A percentile compares a stretch with the other conserved stretches of the same genome.
These are phyloP conservation scores for Allium sativum DNA, from an alignment of 106 monocot genomes.

Conservation along the genomic window DNA sequence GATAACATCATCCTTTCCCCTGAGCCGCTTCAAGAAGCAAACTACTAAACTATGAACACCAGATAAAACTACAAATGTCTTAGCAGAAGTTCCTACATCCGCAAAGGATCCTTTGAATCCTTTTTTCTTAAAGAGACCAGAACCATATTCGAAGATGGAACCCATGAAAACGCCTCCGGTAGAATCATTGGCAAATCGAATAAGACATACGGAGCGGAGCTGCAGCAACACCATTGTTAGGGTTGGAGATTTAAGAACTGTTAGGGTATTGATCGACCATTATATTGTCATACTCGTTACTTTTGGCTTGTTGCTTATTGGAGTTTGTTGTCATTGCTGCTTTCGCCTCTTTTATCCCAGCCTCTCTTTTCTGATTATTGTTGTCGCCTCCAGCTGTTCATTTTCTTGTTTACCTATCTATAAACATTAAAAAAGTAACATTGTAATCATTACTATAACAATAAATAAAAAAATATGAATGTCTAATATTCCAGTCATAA, in stretches of 20 bases:
- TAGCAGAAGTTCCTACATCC: constrained; percentile 81
- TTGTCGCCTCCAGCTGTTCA: not conserved
- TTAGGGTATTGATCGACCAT: constrained; percentile 1
- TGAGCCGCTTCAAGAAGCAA: constrained; percentile 67
- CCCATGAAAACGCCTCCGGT: constrained; percentile 53
- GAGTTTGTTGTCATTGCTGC: constrained; percentile 8
- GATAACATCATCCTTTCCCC: constrained; percentile 93
- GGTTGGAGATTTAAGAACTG: constrained; percentile 2
- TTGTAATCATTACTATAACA: no score
- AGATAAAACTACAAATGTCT: constrained; percentile 96
- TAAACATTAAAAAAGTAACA: no score
- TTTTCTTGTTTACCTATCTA: no score
- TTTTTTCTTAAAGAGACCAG: constrained; percentile 61
- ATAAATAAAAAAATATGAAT: no score
- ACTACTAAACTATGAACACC: constrained; percentile 84
- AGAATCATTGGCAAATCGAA: constrained; percentile 50
- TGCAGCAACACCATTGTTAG: constrained; percentile 1
- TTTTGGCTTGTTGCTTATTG: not conserved
- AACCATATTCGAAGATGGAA: constrained; percentile 54
- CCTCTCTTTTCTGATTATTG: not conserved
- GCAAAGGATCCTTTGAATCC: constrained; percentile 82
- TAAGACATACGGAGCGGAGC: constrained; percentile 40
- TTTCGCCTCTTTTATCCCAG: not conserved
- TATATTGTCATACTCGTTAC: not conserved
- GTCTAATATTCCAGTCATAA: no score